Conservation (phyloP, 2,329 filamentous ascomycete species). For the Hawksworthiomyces lignivorus region DNA sequence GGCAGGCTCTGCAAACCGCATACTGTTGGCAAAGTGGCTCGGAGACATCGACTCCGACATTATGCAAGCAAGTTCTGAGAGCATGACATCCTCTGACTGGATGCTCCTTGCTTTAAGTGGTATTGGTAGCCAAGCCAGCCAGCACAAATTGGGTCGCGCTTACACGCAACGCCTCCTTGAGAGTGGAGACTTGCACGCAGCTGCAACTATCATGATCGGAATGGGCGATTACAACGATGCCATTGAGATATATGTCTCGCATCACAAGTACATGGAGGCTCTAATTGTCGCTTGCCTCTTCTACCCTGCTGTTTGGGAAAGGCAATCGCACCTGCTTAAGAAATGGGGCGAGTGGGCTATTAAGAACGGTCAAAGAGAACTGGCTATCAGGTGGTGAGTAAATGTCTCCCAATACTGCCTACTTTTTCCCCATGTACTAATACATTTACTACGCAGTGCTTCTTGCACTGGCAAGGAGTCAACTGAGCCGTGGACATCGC, state of each 20-base stretch:
- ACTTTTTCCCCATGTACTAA: not conserved
- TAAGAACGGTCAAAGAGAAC: constrained; percentile 75
- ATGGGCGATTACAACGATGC: constrained; percentile 91
- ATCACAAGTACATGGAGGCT: constrained; percentile 87
- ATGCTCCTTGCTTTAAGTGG: constrained; percentile 89
- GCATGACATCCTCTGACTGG: constrained; percentile 94
- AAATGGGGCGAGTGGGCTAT: constrained; percentile 95
- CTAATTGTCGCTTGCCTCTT: constrained; percentile 78
- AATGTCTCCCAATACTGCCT: constrained; percentile 17
- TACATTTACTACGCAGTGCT: constrained; percentile 43
- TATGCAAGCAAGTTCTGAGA: constrained; percentile 70
- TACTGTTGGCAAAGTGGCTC: constrained; percentile 87
- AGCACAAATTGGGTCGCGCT: constrained; percentile 82
- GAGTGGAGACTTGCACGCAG: constrained; percentile 82
- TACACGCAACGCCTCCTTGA: constrained; percentile 88
- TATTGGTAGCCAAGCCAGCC: constrained; percentile 69
- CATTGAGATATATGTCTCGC: constrained; percentile 91
- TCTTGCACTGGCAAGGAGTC: constrained; percentile 83
- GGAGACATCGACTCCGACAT: constrained; percentile 76
- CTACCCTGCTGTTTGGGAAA: constrained; percentile 81
- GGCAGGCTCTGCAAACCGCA: constrained; percentile 64
- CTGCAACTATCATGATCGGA: constrained; percentile 85
- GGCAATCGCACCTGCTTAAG: constrained; percentile 77
- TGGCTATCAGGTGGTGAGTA: constrained; percentile 85
- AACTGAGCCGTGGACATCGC: constrained; percentile 80